Base-by-base conservation (phyloP, 768 basidiomycete genomes). In the Kwoniella europaea region DNA sequence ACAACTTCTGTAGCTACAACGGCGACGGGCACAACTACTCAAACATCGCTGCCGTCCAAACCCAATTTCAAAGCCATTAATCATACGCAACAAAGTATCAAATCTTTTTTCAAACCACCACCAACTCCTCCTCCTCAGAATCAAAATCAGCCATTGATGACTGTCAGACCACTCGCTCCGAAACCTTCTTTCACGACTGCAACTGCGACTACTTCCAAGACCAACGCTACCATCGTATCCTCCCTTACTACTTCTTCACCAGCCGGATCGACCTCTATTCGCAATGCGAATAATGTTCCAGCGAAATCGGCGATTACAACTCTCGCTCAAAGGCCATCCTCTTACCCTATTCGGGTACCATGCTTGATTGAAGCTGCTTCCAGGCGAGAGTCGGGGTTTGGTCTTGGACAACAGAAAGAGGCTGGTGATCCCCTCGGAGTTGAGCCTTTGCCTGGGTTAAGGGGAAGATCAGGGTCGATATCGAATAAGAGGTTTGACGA, bases 281-380 rank as follows among this genome's bases (percentile, higher is more conserved):
- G 35, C 35, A 35, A 35, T 35, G 35, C 35, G 6, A 35, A 35
- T 35, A 35, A 35, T 35, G 35, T 35, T 35, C 35, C 35, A 35
- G 35, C 35, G 35, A 35, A 50, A 50, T 29, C 27, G 3, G 15
- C 58, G 29, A 16, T 53, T 16, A 43, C 15, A 58, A n/a, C 61
- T 18, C 46, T 41, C 20, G 43, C 18, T 10, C 61, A 9, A 54
- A 53, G 22, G 4, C 13, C 55, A 20, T 55, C 20, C 46, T 18
- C 9, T 46, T 20, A 29, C 56, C 20, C 24, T 41, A 52, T 67
- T 58, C 35, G 62, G n/a, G 24, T 74, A 7, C 74, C 74, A 44
- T 72, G 41, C 43, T 52, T 75, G 5, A 46, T 75, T 18, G 68
- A 75, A 65, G 74, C 74, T 22, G 74, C 74, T 16, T 53, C 71